These are phyloP conservation scores for Tetradesmus lagerheimii DNA, from an alignment of 139 green algal species.

Conservation along the genomic window DNA sequence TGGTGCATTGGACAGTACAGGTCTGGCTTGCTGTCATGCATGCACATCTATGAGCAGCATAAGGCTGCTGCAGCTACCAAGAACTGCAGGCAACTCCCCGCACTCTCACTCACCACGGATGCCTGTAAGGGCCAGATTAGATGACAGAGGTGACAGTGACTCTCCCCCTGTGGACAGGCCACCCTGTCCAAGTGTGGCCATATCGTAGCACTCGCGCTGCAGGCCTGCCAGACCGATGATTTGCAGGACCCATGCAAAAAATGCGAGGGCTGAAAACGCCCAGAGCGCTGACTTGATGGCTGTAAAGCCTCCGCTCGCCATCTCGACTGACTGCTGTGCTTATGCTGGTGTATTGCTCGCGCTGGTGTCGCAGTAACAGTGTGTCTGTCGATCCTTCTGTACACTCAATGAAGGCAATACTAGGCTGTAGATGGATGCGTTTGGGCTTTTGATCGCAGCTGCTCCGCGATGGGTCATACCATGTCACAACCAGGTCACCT, in stretches of 20 bases:
- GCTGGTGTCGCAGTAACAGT: background rate
- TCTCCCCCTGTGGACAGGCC: background rate
- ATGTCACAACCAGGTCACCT: background rate
- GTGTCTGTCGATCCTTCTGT: background rate
- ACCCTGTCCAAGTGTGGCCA: background rate
- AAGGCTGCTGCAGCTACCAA: too few relatives aligned
- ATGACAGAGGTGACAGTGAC: background rate
- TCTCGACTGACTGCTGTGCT: background rate
- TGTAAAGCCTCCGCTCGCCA: background rate
- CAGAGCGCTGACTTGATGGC: background rate
- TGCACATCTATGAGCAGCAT: background rate
- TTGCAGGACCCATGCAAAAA: slow-evolving; percentile 4
- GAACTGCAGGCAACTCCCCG: background rate
- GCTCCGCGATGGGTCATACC: background rate
- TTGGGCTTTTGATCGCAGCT: background rate
- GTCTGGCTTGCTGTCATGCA: background rate
- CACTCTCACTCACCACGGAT: background rate
- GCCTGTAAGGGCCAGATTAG: background rate
- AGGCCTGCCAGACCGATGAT: slow-evolving; percentile 24
- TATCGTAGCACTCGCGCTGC: slow-evolving; percentile 24
- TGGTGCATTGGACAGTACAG: too few relatives aligned
- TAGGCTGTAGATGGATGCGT: too few relatives aligned
- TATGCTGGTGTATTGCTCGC: background rate
- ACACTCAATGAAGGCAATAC: too few relatives aligned
- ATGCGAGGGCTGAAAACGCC: background rate